Base-by-base conservation (phyloP, 148 eudicot genomes). In the Rhododendron ovatum region DNA sequence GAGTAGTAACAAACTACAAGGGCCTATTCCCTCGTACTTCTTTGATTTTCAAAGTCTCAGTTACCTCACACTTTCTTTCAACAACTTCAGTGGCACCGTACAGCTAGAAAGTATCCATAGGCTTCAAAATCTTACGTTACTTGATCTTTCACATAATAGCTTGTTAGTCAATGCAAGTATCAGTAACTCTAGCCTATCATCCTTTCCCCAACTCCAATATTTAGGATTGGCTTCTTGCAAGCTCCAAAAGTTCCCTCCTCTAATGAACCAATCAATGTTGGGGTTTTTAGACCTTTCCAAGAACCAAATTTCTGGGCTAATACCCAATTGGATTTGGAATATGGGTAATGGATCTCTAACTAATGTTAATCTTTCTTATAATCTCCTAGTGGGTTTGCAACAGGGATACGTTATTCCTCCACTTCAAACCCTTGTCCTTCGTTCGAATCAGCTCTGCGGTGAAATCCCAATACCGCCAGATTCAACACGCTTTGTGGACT, bases 251-350 rank as follows among this genome's bases (percentile, higher is more conserved):
- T 85, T 90, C 80, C 90, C 92, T 33, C 30, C 88, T 81, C 76
- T 92, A 78, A 78, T 78, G 82, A 88, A 88, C 76, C 91, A 85
- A 24, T 61, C 86, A 30, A 30, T 30, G 10, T 84, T 47, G 51
- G 3, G 5, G 13, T 1, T 30, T 10, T 80, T 92, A 69, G 91
- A 90, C 82, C 91, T 92, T 67, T 89, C 90, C 1, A 35, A 88
- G 59, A 92, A 92, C 79, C 81, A 85, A 59, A 90, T 92, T 24
- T 30, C 20, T 0, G 92, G 91, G 73, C 50, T 61, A 55, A 85
- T 92, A 57, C 94, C 92, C 2, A 87, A 30, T 75, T 90, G 94
- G 94, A 41, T 92, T 35, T 87, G 90, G 90, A 41, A 84, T 3
- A 12, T 90, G 30, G 91, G 90, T 7, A 51, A 50, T 22, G 89